A percentile compares a stretch with the other conserved stretches of the same genome.
phyloP scores from a whole-genome alignment of 805 yeast genomes.

The Metschnikowia vanudenii region DNA sequence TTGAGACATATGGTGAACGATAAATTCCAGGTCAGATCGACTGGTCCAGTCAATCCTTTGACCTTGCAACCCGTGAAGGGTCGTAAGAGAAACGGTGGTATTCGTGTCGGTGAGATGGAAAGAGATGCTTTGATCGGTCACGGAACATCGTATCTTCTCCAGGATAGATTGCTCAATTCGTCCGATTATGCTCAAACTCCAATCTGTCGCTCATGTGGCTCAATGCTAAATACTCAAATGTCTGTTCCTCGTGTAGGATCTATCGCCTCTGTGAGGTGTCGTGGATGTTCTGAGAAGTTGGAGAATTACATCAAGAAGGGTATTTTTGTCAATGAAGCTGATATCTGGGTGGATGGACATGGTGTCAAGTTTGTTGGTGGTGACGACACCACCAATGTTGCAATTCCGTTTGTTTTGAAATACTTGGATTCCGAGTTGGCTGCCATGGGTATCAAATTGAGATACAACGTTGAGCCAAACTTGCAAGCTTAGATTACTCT shows the following conservation, averaged over 20 bases:
- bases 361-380: conserved; percentile 93
- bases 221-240: conserved; percentile 82
- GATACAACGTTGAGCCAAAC: conserved; percentile 75
- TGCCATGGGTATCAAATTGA: conserved; percentile 96
- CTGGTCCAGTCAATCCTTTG: conserved; percentile 95
- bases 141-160: conserved; percentile 92
- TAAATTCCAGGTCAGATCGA: conserved; percentile 98
- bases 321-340: conserved; percentile 59
- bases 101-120: conserved; percentile 99
- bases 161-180: conserved; percentile 91
- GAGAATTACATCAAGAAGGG: conserved; percentile 52
- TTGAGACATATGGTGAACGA: conserved; percentile 99
- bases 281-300: conserved; percentile 80
- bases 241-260: conserved; percentile 91
- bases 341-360: conserved; percentile 96
- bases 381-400: conserved; percentile 88
- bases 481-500: not conserved
- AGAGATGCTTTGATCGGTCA: conserved; percentile 98
- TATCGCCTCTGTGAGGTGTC: conserved; percentile 74
- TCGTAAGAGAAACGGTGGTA: conserved; percentile 98
- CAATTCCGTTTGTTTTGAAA: conserved; percentile 93
- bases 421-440: conserved; percentile 92
- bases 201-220: conserved; percentile 90
- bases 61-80: conserved; percentile 99
- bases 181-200: conserved; percentile 93